A percentile compares a stretch with the other conserved stretches of the same genome.
These are phyloP conservation scores for Ogataea nitratoaversa DNA, from an alignment of 805 yeast genomes.

Conservation along the genomic window DNA sequence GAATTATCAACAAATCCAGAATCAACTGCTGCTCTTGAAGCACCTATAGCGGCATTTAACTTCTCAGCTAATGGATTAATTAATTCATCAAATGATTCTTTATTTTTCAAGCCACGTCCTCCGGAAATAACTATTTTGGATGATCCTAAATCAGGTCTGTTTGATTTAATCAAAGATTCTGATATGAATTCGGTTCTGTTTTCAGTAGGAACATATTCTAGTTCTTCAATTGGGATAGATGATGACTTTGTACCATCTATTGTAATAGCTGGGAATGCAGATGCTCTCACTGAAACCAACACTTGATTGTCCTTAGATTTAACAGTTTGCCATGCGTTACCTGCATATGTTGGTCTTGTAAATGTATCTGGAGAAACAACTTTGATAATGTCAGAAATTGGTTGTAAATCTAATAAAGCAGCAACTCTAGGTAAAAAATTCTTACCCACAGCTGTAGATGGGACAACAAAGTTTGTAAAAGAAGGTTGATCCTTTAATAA, in stretches of 20 bases:
- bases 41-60: slow-evolving; percentile 91
- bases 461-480: slow-evolving; percentile 68
- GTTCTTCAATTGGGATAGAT: slow-evolving; percentile 42
- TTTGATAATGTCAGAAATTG: slow-evolving; percentile 74
- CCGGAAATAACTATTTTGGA: slow-evolving; percentile 85
- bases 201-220: slow-evolving; percentile 35
- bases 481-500: slow-evolving; percentile 38
- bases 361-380: slow-evolving; percentile 68
- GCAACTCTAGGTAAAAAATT: slow-evolving; percentile 82
- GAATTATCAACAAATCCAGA: slow-evolving; percentile 95
- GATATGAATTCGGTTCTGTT: slow-evolving; percentile 61
- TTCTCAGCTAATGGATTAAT: slow-evolving; percentile 81
- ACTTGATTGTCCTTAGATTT: slow-evolving; percentile 61
- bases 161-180: slow-evolving; percentile 69
- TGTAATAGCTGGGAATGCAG: slow-evolving; percentile 60
- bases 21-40: slow-evolving; percentile 97
- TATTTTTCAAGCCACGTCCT: slow-evolving; percentile 89
- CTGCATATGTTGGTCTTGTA: slow-evolving; percentile 93
- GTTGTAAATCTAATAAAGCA: slow-evolving; percentile 82
- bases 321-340: slow-evolving; percentile 85
- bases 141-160: slow-evolving; percentile 86
- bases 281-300: slow-evolving; percentile 74
- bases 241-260: slow-evolving; percentile 31
- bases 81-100: slow-evolving; percentile 75
- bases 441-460: slow-evolving; percentile 87